These are phyloP conservation scores for Colletotrichum higginsianum DNA, from an alignment of 2,329 filamentous ascomycete species.

Conservation along the genomic window DNA sequence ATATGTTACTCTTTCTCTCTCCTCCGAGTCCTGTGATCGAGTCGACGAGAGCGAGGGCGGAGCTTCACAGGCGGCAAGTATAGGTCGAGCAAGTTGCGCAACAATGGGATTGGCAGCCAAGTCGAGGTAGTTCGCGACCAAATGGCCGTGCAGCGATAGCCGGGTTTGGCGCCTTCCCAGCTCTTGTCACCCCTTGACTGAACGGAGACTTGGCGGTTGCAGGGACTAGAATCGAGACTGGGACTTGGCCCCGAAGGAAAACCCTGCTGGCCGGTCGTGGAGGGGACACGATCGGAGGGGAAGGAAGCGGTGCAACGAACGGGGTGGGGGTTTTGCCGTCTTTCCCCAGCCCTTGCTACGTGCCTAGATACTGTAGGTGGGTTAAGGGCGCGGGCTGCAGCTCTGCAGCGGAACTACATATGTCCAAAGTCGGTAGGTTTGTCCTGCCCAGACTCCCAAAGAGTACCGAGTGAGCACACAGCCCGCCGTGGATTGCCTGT, in stretches of 20 bases:
- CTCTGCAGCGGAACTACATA: conserved; percentile 21
- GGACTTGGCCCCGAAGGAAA: conserved; percentile 22
- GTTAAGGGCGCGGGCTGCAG: neutral
- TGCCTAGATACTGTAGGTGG: neutral
- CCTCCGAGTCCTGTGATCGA: neutral
- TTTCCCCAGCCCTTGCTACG: conserved; percentile 4
- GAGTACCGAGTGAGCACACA: neutral
- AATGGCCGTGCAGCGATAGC: conserved; percentile 13
- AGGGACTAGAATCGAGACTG: conserved; percentile 12
- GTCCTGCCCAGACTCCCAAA: neutral
- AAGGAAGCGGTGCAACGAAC: conserved; percentile 20
- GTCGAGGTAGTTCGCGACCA: conserved; percentile 1
- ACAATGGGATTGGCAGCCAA: neutral
- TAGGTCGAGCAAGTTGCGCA: neutral
- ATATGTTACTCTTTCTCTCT: neutral
- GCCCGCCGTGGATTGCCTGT: neutral
- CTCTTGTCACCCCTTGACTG: conserved; percentile 17
- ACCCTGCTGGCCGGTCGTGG: conserved; percentile 20
- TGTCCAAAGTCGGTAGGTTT: conserved; percentile 10
- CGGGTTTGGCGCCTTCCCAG: conserved; percentile 34
- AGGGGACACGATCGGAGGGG: conserved; percentile 27
- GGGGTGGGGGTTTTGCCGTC: conserved; percentile 14
- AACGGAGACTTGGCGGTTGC: conserved; percentile 1
- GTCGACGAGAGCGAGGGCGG: neutral
- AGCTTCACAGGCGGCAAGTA: neutral